phyloP scores from a whole-genome alignment of 441 rosid genomes.

The Geranium incanum region DNA sequence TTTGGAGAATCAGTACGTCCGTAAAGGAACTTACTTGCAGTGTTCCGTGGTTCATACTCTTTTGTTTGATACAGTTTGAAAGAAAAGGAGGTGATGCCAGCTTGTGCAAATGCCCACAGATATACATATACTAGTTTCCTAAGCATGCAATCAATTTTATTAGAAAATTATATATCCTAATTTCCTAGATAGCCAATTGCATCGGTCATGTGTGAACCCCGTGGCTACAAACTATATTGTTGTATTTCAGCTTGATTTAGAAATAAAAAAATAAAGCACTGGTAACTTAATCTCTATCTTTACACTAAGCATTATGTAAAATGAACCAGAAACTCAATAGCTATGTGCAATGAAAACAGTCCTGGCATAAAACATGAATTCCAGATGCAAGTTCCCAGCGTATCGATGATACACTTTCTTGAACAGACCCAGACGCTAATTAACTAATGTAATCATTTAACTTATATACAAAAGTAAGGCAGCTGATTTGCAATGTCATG shows the following conservation, averaged over 20 bases:
- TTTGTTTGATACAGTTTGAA: background rate
- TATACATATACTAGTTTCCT: background rate
- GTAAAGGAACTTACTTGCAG: background rate
- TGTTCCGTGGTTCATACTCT: background rate
- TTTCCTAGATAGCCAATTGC: background rate
- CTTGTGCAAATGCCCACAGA: background rate
- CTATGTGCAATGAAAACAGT: background rate
- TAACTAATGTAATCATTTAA: background rate
- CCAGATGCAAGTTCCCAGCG: background rate
- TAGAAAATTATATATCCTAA: background rate
- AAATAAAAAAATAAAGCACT: background rate
- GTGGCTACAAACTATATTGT: background rate
- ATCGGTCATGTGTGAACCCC: background rate
- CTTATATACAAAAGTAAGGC: too few species aligned
- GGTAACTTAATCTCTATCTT: background rate
- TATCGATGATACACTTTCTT: background rate
- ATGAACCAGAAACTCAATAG: background rate
- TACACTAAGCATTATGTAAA: background rate
- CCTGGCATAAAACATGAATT: background rate
- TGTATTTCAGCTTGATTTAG: background rate
- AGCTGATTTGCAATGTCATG: background rate
- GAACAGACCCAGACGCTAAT: background rate
- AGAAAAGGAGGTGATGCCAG: background rate
- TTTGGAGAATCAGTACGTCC: background rate
- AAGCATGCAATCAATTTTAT: background rate